These are phyloP conservation scores for Termitomyces sp. DNA, from an alignment of 768 basidiomycete species.

Conservation along the genomic window DNA sequence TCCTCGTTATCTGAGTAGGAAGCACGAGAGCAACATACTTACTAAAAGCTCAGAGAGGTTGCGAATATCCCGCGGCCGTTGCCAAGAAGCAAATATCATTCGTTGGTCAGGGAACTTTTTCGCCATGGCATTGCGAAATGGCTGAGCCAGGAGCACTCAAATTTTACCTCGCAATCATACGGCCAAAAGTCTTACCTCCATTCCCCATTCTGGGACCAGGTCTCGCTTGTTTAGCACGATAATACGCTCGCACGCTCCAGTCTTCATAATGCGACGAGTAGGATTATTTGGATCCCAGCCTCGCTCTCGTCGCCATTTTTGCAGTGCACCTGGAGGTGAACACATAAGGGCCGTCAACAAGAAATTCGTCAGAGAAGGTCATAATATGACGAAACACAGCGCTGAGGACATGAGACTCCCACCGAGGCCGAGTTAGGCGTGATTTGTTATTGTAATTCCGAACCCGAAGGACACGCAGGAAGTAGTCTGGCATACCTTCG, in stretches of 20 bases:
- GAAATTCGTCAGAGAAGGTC: neutral
- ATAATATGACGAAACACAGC: neutral
- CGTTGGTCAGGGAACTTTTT: slow-evolving; percentile 66
- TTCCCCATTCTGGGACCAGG: slow-evolving; percentile 82
- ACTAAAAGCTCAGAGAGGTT: slow-evolving; percentile 62
- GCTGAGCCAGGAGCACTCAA: slow-evolving; percentile 35
- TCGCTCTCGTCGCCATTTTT: slow-evolving; percentile 65
- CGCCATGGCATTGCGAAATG: slow-evolving; percentile 69
- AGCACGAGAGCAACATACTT: slow-evolving; percentile 47
- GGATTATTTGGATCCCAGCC: slow-evolving; percentile 48
- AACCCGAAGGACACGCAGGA: slow-evolving; percentile 22
- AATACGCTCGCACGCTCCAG: slow-evolving; percentile 69
- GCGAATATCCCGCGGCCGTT: slow-evolving; percentile 59
- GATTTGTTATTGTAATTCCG: slow-evolving; percentile 4
- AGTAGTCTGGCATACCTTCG: slow-evolving; percentile 55
- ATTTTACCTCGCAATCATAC: slow-evolving; percentile 3
- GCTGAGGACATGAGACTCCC: neutral
- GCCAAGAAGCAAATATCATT: slow-evolving; percentile 69
- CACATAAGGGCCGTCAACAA: neutral
- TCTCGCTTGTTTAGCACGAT: slow-evolving; percentile 94
- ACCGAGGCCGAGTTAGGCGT: neutral
- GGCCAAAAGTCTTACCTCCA: slow-evolving; percentile 54
- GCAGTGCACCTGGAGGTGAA: slow-evolving; percentile 46
- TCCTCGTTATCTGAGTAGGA: slow-evolving; percentile 5
- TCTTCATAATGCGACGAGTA: slow-evolving; percentile 31